Evolutionary conservation across 306 rosid species (phyloP).

Genomic region (Prunus armeniaca): DNA sequence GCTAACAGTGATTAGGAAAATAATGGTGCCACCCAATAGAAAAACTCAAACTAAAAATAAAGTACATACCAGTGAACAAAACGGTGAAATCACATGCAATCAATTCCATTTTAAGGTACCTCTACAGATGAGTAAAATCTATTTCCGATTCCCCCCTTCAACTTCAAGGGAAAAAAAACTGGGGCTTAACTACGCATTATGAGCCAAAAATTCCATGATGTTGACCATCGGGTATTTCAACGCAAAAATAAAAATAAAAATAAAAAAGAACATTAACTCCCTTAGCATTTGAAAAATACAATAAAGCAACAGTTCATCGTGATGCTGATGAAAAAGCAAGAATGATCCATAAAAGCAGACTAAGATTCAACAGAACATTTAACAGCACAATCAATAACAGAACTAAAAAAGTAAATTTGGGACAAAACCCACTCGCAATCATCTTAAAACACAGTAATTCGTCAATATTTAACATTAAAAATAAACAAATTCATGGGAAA

Average conservation of each 20-base stretch:
- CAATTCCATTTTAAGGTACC: not conserved
- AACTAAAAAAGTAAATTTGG: not conserved
- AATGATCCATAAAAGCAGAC: constrained; percentile 2
- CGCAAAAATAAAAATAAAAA: too few relatives aligned
- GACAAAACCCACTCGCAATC: constrained; percentile 17
- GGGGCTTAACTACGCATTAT: too few relatives aligned
- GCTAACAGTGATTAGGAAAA: too few relatives aligned
- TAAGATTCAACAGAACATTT: not conserved
- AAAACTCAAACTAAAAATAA: not conserved
- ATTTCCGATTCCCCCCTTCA: not conserved
- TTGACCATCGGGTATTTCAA: too few relatives aligned
- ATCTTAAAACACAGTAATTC: constrained; percentile 6
- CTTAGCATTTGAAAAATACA: not conserved
- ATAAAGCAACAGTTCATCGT: not conserved
- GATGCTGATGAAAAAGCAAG: not conserved
- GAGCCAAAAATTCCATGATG: not conserved
- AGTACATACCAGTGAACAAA: not conserved
- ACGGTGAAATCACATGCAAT: not conserved
- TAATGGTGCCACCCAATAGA: too few relatives aligned
- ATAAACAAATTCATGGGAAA: not conserved
- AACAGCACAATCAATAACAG: not conserved
- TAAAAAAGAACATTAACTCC: too few relatives aligned
- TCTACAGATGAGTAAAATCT: not conserved
- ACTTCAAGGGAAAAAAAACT: too few relatives aligned
- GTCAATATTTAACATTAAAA: not conserved